Evolutionary conservation across 306 rosid genomes (phyloP).

Genomic region (Pueraria montana): DNA sequence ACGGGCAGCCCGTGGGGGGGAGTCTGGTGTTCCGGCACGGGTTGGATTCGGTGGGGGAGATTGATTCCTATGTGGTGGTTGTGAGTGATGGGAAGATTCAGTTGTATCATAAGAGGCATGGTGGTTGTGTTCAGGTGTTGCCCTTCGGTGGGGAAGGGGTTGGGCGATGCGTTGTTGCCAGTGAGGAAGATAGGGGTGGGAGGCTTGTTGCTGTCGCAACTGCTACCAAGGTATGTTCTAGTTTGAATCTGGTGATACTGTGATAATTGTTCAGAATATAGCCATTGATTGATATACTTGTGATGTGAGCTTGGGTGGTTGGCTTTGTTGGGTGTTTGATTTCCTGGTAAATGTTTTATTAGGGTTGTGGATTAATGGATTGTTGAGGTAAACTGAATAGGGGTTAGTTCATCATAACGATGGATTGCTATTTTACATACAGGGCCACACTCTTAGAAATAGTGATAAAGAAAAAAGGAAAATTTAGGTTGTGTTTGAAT

Average conservation of each 20-base stretch:
- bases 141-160: conserved; percentile 79
- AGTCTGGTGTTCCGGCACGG: conserved; percentile 77
- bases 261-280: conserved; percentile 32
- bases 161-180: conserved; percentile 80
- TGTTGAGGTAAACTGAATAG: conserved; percentile 33
- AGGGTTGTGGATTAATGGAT: background rate
- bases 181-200: conserved; percentile 73
- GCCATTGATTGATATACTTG: background rate
- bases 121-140: conserved; percentile 77
- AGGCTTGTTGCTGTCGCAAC: conserved; percentile 78
- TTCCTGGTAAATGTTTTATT: conserved; percentile 26
- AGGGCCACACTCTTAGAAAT: background rate
- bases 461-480: background rate
- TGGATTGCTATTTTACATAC: background rate
- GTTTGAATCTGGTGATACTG: conserved; percentile 9
- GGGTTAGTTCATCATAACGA: conserved; percentile 3
- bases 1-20: conserved; percentile 94
- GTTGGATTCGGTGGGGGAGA: conserved; percentile 82
- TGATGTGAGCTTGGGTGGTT: conserved; percentile 25
- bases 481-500: background rate
- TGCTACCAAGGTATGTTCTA: conserved; percentile 76
- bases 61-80: conserved; percentile 81
- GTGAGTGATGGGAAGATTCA: conserved; percentile 85
- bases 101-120: conserved; percentile 85
- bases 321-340: conserved; percentile 28